Evolutionary conservation across 805 yeast species (phyloP), one percentile per base, ranked within the genome.

Genomic region (Candida takata): DNA sequence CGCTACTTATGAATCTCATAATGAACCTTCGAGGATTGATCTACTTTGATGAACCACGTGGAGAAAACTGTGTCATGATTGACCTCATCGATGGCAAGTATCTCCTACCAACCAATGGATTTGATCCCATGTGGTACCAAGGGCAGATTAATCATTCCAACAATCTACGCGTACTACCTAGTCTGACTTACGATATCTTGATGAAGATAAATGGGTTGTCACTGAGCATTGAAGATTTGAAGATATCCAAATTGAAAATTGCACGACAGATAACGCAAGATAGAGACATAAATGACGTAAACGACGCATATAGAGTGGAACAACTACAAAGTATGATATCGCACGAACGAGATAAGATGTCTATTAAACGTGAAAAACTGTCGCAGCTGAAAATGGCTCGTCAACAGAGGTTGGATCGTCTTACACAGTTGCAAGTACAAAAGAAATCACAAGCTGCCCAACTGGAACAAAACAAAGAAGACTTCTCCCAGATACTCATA

Each of bases 161-260:
- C 10, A 13, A 11, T 6, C 12, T 13, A 14, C 24, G 34, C 13
- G 18, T 20, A 10, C 18, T 31, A 13, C 16, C 28, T 23, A 18
- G 43, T 34, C 24, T 67, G 35, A 49, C 62, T 0, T 67, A 58
- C 42, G 70, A 65, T 37, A 62, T 60, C 19, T 54, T 64, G 10
- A 63, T 67, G 69, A 65, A 64, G 34, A 35, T 67, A 39, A 63
- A 63, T 33, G 64, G 64, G 21, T 43, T 62, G 11, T 60, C 62
- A 12, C 40, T 53, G 13, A 61, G 66, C 34, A 54, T 64, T 9
- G 51, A 54, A 21, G 72, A 67, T 34, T 35, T 63, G 17, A 35
- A 35, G 14, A 27, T 16, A 4, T 46, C 53, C 13, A 55, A 52
- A 29, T 11, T n/a, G 12, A 40, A 24, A 10, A 52, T 52, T 14